Evolutionary conservation across 2,329 filamentous ascomycete genomes (phyloP), one percentile per base, ranked within the genome.

Genomic region (Mariannaea sp.): DNA sequence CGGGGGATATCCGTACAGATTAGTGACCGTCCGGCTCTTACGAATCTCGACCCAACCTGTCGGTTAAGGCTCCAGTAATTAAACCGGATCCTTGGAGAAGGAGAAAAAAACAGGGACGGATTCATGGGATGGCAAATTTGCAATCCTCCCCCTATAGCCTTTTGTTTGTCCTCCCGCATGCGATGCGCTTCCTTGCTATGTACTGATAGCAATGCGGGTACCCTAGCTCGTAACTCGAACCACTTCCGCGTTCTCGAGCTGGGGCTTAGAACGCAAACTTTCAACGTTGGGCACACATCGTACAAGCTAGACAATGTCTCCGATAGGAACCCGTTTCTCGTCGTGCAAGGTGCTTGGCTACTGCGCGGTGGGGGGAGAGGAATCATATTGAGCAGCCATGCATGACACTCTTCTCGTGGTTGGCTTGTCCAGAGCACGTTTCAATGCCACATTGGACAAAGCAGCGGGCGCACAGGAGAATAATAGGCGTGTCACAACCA

Each of bases 51-150:
- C 62, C 62, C 62, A 65, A 62, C 57, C 53, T 49, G 53, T 59
- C 57, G 62, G 62, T 60, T 62, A 53, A 55, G 58, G 45, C 19
- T 54, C 58, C 50, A 41, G 49, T 55, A 65, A 65, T 65, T 65
- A 55, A 65, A 65, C 59, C 47, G 45, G 27, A 27, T 40, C 42
- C 43, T 45, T 40, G 49, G 19, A 4, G 20, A 12, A 10, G 6
- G 33, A 20, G 30, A 20, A 20, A 35, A 38, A n/a, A n/a, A n/a
- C n/a, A n/a, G n/a, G n/a, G n/a, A n/a, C n/a, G n/a, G n/a, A 38
- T 30, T 42, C 26, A 35, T 27, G 26, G 19, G 27, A 32, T n/a
- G n/a, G n/a, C n/a, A n/a, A n/a, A n/a, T n/a, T n/a, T n/a, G n/a
- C n/a, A n/a, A n/a, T n/a, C n/a, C n/a, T n/a, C n/a, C 49, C 42